Evolutionary conservation across 1,139 yeast genomes (phyloP).

Genomic region (Sugiyamaella xylanicola): DNA sequence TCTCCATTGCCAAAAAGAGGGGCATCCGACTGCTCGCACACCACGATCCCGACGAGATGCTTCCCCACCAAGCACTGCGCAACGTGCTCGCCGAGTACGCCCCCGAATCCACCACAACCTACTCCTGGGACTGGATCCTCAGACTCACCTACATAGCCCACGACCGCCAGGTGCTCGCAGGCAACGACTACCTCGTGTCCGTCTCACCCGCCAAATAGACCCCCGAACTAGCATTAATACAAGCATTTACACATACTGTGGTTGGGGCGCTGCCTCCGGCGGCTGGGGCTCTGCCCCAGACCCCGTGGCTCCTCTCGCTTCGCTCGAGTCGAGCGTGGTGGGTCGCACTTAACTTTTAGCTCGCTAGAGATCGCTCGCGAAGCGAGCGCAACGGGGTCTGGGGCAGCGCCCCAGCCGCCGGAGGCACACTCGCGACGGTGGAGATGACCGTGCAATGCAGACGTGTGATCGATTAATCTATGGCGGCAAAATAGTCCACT

Average conservation of each 20-base stretch:
- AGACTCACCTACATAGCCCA: slow-evolving; percentile 35
- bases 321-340: background rate
- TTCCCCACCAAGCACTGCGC: slow-evolving; percentile 28
- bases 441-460: background rate
- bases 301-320: background rate
- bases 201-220: slow-evolving; percentile 9
- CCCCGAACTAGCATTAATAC: background rate
- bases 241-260: background rate
- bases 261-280: background rate
- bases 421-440: background rate
- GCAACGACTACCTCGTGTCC: slow-evolving; percentile 34
- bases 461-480: slow-evolving; percentile 15
- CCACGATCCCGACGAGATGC: slow-evolving; percentile 37
- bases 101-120: slow-evolving; percentile 2
- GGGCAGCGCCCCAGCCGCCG: background rate
- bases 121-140: slow-evolving; percentile 37
- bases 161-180: slow-evolving; percentile 38
- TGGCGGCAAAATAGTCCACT: slow-evolving; percentile 35
- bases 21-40: slow-evolving; percentile 39
- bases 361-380: background rate
- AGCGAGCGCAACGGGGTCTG: background rate
- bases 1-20: slow-evolving; percentile 33
- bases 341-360: background rate
- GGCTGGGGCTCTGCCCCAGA: background rate
- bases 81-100: slow-evolving; percentile 1